Conservation (phyloP, 2,329 filamentous ascomycete genomes). For the Calycina marina region DNA sequence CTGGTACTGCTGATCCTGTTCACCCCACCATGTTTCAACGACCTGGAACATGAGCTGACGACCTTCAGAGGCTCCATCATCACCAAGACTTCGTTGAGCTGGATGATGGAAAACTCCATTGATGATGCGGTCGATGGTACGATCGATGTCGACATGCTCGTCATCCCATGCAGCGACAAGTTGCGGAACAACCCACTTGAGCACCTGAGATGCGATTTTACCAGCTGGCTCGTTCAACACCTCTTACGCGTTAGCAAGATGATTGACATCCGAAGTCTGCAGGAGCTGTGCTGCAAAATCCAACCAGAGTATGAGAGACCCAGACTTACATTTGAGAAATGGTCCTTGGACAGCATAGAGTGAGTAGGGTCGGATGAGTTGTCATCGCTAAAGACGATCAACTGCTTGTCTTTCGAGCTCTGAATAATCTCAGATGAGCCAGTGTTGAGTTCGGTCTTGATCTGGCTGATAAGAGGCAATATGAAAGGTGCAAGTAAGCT, state of each 20-base stretch:
- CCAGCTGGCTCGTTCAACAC: slow-evolving; percentile 81
- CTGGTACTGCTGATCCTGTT: slow-evolving; percentile 45
- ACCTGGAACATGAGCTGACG: slow-evolving; percentile 65
- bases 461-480: slow-evolving; percentile 70
- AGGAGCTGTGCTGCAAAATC: too few relatives aligned
- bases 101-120: slow-evolving; percentile 79
- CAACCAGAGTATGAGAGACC: too few relatives aligned
- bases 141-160: slow-evolving; percentile 51
- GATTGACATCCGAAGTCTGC: background rate
- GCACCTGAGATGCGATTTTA: slow-evolving; percentile 60
- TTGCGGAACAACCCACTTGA: slow-evolving; percentile 80
- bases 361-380: slow-evolving; percentile 70
- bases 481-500: slow-evolving; percentile 82
- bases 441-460: slow-evolving; percentile 74
- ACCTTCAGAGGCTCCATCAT: slow-evolving; percentile 58
- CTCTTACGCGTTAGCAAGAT: slow-evolving; percentile 22
- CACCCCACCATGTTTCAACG: slow-evolving; percentile 70
- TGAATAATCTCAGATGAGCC: slow-evolving; percentile 80
- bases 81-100: slow-evolving; percentile 54
- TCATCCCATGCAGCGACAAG: slow-evolving; percentile 82
- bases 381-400: slow-evolving; percentile 75
- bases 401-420: slow-evolving; percentile 70
- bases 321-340: slow-evolving; percentile 42
- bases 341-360: slow-evolving; percentile 91
- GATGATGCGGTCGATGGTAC: slow-evolving; percentile 63